These are phyloP conservation scores for Cyclocybe aegerita DNA, from an alignment of 768 basidiomycete species.

Conservation along the genomic window DNA sequence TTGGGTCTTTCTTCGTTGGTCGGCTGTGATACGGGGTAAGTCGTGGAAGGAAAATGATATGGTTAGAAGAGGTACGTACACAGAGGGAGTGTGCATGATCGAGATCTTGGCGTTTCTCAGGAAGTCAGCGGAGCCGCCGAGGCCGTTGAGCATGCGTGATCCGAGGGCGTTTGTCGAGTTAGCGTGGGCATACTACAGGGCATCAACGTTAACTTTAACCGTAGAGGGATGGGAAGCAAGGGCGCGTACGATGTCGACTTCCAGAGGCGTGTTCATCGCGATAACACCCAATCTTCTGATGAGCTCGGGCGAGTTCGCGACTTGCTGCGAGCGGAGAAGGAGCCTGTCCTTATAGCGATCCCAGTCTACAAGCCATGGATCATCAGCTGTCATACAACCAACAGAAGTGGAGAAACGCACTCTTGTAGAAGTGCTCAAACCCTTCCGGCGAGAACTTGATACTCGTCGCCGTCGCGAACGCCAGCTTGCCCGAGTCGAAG, in stretches of 20 bases:
- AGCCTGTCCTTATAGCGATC: conserved; percentile 44
- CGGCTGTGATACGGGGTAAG: too few species aligned
- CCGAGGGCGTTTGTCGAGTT: conserved; percentile 53
- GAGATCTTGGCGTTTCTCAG: conserved; percentile 48
- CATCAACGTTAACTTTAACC: neutral
- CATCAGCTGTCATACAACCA: neutral
- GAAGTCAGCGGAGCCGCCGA: conserved; percentile 50
- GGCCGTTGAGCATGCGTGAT: conserved; percentile 48
- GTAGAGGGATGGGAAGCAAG: neutral
- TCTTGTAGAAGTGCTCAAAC: conserved; percentile 49
- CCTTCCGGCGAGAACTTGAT: conserved; percentile 46
- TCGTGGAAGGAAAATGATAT: too few species aligned
- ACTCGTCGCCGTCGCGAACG: conserved; percentile 48
- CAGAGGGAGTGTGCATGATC: conserved; percentile 50
- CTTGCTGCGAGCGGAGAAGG: conserved; percentile 48
- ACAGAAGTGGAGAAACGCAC: conserved; percentile 20
- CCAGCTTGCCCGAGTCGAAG: conserved; percentile 45
- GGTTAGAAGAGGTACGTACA: conserved; percentile 24
- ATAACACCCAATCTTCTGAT: conserved; percentile 48
- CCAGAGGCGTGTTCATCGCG: conserved; percentile 51
- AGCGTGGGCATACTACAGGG: conserved; percentile 43
- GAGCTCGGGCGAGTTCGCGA: conserved; percentile 49
- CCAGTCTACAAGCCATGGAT: conserved; percentile 33
- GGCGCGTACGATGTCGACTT: conserved; percentile 41
- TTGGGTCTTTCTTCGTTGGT: conserved; percentile 46